phyloP scores from a whole-genome alignment of 768 basidiomycete genomes.

The Boletus edulis region DNA sequence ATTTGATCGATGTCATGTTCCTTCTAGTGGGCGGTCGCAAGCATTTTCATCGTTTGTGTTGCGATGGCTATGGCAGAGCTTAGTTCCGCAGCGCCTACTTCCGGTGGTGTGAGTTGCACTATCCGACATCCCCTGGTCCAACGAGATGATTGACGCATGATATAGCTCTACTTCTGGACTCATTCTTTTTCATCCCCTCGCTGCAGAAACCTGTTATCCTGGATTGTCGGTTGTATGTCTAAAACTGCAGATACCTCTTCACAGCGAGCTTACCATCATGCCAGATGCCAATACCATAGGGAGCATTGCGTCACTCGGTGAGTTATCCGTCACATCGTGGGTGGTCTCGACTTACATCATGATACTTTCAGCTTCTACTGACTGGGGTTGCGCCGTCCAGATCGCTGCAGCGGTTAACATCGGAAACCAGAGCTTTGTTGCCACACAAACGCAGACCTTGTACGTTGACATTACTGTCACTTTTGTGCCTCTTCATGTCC shows the following conservation, averaged over 20 bases:
- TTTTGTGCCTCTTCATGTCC: background rate
- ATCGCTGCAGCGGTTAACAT: slow-evolving; percentile 65
- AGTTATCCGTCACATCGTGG: background rate
- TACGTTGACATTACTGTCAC: slow-evolving; percentile 25
- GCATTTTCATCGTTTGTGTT: slow-evolving; percentile 37
- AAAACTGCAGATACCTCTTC: accelerated
- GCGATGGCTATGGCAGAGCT: slow-evolving; percentile 42
- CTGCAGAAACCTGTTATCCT: slow-evolving; percentile 60
- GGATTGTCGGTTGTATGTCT: slow-evolving; percentile 65
- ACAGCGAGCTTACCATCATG: background rate
- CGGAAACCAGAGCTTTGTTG: slow-evolving; percentile 36
- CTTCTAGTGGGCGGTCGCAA: slow-evolving; percentile 37
- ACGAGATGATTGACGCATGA: background rate
- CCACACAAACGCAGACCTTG: slow-evolving; percentile 44
- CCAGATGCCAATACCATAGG: slow-evolving; percentile 55
- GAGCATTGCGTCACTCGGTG: slow-evolving; percentile 40
- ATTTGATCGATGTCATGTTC: too few relatives aligned
- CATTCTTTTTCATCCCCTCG: slow-evolving; percentile 53
- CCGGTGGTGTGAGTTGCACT: slow-evolving; percentile 33
- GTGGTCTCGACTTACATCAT: background rate
- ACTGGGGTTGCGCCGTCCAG: slow-evolving; percentile 66
- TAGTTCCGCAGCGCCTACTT: slow-evolving; percentile 39
- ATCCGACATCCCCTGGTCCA: too few relatives aligned
- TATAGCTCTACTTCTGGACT: slow-evolving; percentile 67
- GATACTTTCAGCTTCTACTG: slow-evolving; percentile 47